phyloP scores from a whole-genome alignment of 1,284 basidiomycete species.

The Heterobasidion occidentale region DNA sequence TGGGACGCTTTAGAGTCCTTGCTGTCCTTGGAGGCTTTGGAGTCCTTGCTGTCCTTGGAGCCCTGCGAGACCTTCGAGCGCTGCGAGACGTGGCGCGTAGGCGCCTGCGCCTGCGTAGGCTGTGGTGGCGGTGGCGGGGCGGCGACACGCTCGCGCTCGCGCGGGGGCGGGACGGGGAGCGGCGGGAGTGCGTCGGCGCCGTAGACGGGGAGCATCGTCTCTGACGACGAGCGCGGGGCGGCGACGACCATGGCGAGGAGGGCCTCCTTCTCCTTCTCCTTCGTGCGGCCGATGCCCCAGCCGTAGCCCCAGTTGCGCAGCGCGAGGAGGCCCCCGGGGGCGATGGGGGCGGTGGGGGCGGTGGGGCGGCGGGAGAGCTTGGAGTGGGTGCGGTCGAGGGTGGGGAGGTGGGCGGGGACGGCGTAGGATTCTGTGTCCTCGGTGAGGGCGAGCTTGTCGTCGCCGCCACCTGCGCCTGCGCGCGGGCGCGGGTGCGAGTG shows the following conservation, averaged over 20 bases:
- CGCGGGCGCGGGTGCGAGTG: too few species aligned
- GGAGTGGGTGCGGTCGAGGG: slow-evolving; percentile 28
- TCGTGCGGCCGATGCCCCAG: slow-evolving; percentile 52
- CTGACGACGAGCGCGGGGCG: slow-evolving; percentile 21
- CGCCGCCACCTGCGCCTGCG: too few species aligned
- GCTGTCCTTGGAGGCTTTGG: slow-evolving; percentile 8
- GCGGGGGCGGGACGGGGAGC: slow-evolving; percentile 24
- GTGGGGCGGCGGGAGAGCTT: slow-evolving; percentile 33
- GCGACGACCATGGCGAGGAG: slow-evolving; percentile 16
- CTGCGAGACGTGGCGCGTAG: slow-evolving; percentile 25
- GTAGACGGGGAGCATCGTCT: slow-evolving; percentile 21
- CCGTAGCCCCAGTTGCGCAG: slow-evolving; percentile 50
- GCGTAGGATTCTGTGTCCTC: slow-evolving; percentile 27
- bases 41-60: slow-evolving; percentile 8
- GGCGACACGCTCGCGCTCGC: slow-evolving; percentile 28
- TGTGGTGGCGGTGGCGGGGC: slow-evolving; percentile 19
- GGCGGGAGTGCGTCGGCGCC: slow-evolving; percentile 29
- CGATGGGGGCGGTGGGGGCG: slow-evolving; percentile 12
- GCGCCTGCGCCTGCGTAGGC: slow-evolving; percentile 24
- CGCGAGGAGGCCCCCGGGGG: slow-evolving; percentile 6
- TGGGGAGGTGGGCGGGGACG: slow-evolving; percentile 13
- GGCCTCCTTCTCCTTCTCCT: slow-evolving; percentile 37
- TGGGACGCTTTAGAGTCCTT: slow-evolving; percentile 10
- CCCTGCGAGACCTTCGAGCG: slow-evolving; percentile 17
- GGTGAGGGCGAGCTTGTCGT: slow-evolving; percentile 29